Conservation (phyloP, 2,329 filamentous ascomycete genomes). For the Clonostachys rhizophaga region DNA sequence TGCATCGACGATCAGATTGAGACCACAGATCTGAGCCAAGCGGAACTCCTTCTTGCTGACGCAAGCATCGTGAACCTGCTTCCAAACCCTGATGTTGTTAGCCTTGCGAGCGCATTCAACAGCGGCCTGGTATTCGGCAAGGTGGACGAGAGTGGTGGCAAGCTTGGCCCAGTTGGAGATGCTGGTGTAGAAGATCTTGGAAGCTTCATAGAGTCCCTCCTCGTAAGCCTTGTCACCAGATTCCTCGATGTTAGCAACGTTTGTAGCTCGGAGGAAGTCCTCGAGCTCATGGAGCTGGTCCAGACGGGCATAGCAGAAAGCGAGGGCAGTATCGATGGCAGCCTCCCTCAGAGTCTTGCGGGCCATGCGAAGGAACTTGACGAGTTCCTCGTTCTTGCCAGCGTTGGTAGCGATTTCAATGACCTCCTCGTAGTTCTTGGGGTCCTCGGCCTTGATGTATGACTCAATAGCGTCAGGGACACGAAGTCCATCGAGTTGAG, state of each 20-base stretch:
- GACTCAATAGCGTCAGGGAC: slow-evolving; percentile 92
- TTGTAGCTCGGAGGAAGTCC: slow-evolving; percentile 89
- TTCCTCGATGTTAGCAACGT: slow-evolving; percentile 93
- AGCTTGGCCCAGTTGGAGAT: slow-evolving; percentile 99
- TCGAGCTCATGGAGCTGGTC: slow-evolving; percentile 91
- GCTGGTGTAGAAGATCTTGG: slow-evolving; percentile 97
- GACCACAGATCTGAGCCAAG: slow-evolving; percentile 95
- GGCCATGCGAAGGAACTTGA: slow-evolving; percentile 96
- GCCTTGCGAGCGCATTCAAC: slow-evolving; percentile 98
- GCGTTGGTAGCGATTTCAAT: slow-evolving; percentile 94
- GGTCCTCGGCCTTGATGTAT: slow-evolving; percentile 92
- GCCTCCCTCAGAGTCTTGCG: slow-evolving; percentile 95
- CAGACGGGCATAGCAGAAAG: slow-evolving; percentile 88
- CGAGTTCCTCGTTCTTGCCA: slow-evolving; percentile 94
- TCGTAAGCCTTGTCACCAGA: slow-evolving; percentile 97
- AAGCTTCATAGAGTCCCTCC: slow-evolving; percentile 90
- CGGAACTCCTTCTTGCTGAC: slow-evolving; percentile 98
- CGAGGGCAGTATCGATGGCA: slow-evolving; percentile 86
- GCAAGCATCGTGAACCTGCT: slow-evolving; percentile 94
- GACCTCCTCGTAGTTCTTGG: slow-evolving; percentile 90
- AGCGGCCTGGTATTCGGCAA: slow-evolving; percentile 94
- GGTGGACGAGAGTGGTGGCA: slow-evolving; percentile 93
- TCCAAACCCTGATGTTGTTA: slow-evolving; percentile 99
- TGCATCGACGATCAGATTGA: slow-evolving; percentile 96
- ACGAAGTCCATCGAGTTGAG: slow-evolving; percentile 91